Evolutionary conservation across 2,329 filamentous ascomycete species (phyloP).

Genomic region (Aspergillus ochraceoroseus): DNA sequence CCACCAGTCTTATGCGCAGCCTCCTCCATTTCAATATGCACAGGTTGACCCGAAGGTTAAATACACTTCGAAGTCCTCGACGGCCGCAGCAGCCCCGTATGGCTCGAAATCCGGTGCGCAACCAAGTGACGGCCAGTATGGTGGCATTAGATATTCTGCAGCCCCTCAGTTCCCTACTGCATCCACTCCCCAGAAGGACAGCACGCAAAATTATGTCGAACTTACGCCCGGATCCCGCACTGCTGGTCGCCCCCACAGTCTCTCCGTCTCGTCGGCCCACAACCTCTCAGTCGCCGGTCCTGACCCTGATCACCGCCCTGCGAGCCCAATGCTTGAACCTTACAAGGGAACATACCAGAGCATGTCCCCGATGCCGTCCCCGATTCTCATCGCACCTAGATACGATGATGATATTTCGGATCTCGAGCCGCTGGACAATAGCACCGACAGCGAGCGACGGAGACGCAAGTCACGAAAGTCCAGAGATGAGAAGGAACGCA

Average conservation of each 20-base stretch:
- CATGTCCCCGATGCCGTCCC: conserved; percentile 89
- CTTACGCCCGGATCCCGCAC: conserved; percentile 30
- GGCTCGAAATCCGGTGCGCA: conserved; percentile 20
- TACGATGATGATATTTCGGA: conserved; percentile 51
- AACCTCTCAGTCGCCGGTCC: conserved; percentile 37
- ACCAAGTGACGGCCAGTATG: conserved; percentile 10
- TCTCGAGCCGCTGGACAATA: conserved; percentile 43
- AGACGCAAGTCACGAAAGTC: conserved; percentile 27
- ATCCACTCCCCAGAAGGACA: conserved; percentile 23
- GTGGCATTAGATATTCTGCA: conserved; percentile 16
- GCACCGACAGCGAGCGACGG: conserved; percentile 27
- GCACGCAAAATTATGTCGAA: conserved; percentile 33
- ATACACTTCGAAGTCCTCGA: conserved; percentile 33
- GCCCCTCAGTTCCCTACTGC: conserved; percentile 21
- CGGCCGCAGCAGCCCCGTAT: conserved; percentile 22
- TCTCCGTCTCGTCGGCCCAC: conserved; percentile 39
- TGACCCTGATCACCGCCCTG: conserved; percentile 54
- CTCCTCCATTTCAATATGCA: conserved; percentile 37
- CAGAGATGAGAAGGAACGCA: conserved; percentile 31
- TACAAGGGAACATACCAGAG: conserved; percentile 93
- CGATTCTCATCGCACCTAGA: conserved; percentile 57
- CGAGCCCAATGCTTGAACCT: conserved; percentile 81
- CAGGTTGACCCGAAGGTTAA: conserved; percentile 39
- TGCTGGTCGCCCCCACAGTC: conserved; percentile 28
- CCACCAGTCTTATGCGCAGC: conserved; percentile 32